Conservation (phyloP, 202 grass and related monocot species). For the Saccharum hybrid region DNA sequence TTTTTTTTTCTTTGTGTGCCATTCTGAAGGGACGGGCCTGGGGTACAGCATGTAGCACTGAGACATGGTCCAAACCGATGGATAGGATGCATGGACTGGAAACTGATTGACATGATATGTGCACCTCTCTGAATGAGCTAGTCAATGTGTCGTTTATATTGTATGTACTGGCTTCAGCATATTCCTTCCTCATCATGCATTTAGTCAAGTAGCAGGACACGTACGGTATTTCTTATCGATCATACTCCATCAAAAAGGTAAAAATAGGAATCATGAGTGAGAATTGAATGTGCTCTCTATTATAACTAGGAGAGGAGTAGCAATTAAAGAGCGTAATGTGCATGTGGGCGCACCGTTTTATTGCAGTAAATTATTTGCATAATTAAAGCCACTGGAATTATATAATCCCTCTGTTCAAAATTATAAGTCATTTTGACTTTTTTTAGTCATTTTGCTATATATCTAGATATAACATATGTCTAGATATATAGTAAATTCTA, state of each 20-base stretch:
- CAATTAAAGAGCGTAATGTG: not conserved
- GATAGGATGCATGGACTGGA: constrained; percentile 38
- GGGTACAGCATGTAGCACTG: constrained; percentile 23
- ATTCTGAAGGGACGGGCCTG: not conserved
- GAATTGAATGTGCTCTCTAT: not conserved
- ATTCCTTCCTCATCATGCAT: constrained; percentile 8
- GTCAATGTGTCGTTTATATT: constrained; percentile 43
- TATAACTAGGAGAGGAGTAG: not conserved
- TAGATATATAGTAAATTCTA: too few relatives aligned
- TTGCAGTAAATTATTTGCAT: too few relatives aligned
- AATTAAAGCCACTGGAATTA: too few relatives aligned
- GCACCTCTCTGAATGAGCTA: not conserved
- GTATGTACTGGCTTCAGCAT: constrained; percentile 32
- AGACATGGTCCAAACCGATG: constrained; percentile 37
- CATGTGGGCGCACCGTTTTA: not conserved
- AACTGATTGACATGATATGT: constrained; percentile 38
- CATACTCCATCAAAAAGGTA: not conserved
- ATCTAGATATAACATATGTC: too few relatives aligned
- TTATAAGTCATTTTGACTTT: too few relatives aligned
- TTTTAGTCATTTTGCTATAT: too few relatives aligned
- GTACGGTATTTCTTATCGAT: not conserved
- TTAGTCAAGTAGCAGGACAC: constrained; percentile 12
- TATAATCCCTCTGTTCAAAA: too few relatives aligned
- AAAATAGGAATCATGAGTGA: not conserved
- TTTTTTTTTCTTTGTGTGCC: not conserved